Percentiles rank a stretch among this genome's conserved stretches.
These are phyloP conservation scores for Penicillium alfredii DNA, from an alignment of 495 filamentous ascomycete species.

Conservation along the genomic window DNA sequence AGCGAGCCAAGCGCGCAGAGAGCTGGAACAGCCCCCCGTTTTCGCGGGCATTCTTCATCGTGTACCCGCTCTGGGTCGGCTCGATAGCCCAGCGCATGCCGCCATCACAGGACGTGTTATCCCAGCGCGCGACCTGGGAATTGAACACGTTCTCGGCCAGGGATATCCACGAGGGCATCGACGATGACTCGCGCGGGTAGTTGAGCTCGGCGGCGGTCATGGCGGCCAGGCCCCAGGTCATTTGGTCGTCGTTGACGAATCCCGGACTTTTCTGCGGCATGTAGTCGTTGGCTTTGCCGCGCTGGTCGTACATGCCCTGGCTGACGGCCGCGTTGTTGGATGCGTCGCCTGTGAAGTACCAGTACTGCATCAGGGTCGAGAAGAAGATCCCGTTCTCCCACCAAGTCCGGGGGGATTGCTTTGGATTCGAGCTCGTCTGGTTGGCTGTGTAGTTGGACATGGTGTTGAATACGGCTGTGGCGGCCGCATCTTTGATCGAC, in stretches of 20 bases:
- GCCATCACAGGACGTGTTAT: constrained; percentile 37
- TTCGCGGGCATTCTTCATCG: constrained; percentile 61
- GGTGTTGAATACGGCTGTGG: constrained; percentile 51
- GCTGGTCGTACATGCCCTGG: constrained; percentile 53
- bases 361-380: constrained; percentile 64
- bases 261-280: constrained; percentile 62
- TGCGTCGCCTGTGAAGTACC: constrained; percentile 57
- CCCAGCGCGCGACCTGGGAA: constrained; percentile 52
- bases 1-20: constrained; percentile 62
- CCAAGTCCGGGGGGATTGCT: constrained; percentile 50
- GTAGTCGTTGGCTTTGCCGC: constrained; percentile 51
- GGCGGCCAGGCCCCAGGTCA: constrained; percentile 62
- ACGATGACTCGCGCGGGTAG: constrained; percentile 53
- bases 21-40: constrained; percentile 68
- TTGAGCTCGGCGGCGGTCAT: constrained; percentile 62
- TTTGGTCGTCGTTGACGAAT: constrained; percentile 66
- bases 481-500: constrained; percentile 58
- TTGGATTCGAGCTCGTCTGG: constrained; percentile 50
- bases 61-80: constrained; percentile 36
- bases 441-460: constrained; percentile 61
- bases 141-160: constrained; percentile 72
- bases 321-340: constrained; percentile 53
- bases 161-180: constrained; percentile 55
- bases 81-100: constrained; percentile 48
- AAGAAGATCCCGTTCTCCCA: constrained; percentile 68